These are phyloP conservation scores for Picochlorum sp. DNA, from an alignment of 139 green algal genomes.

Conservation along the genomic window DNA sequence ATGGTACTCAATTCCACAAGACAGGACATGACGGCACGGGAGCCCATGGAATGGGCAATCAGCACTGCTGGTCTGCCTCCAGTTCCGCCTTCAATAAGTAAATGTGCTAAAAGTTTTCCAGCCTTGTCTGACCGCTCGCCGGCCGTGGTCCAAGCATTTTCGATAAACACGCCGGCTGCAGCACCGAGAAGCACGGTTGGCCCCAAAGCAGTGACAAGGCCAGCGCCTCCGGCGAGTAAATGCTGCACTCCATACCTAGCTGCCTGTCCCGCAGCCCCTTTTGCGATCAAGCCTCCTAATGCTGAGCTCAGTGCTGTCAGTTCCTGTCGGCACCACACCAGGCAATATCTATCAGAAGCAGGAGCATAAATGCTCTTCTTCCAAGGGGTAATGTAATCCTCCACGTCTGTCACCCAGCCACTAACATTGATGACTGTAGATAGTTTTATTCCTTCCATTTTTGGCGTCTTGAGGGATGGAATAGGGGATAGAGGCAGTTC, in stretches of 20 bases:
- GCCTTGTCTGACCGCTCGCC: constrained; percentile 43
- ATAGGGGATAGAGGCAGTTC: not conserved
- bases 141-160: constrained; percentile 38
- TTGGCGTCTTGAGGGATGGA: not conserved
- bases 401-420: constrained; percentile 37
- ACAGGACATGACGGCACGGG: constrained; percentile 61
- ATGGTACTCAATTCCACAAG: constrained; percentile 60
- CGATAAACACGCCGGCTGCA: constrained; percentile 29
- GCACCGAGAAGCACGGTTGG: constrained; percentile 21
- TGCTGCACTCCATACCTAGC: constrained; percentile 28
- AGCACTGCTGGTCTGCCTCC: constrained; percentile 50
- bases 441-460: constrained; percentile 24
- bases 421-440: constrained; percentile 45
- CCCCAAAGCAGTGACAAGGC: constrained; percentile 39
- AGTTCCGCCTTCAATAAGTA: constrained; percentile 41
- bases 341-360: not conserved
- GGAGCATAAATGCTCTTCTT: not conserved
- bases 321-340: constrained; percentile 53
- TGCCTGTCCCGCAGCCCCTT: constrained; percentile 21
- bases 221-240: constrained; percentile 30
- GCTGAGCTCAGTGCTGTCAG: constrained; percentile 36
- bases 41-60: constrained; percentile 42
- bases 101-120: constrained; percentile 47
- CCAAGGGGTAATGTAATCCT: constrained; percentile 60
- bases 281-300: constrained; percentile 28